Percentiles rank a stretch among this genome's conserved stretches.
These are phyloP conservation scores for Penicillium coffeae DNA, from an alignment of 495 filamentous ascomycete genomes.

Conservation along the genomic window DNA sequence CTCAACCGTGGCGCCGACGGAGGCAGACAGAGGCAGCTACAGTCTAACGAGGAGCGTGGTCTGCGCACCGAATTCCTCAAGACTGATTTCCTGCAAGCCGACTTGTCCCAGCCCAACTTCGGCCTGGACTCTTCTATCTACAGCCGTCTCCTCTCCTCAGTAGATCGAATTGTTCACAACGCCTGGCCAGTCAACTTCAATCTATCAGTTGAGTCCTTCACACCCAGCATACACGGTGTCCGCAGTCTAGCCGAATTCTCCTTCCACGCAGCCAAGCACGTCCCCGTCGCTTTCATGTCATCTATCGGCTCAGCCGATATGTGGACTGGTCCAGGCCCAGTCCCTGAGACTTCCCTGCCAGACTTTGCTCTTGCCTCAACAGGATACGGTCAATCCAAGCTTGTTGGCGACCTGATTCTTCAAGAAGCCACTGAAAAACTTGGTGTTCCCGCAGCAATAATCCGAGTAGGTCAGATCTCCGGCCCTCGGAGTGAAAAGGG, in stretches of 20 bases:
- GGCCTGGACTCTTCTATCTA: slow-evolving; percentile 39
- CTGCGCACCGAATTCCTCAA: slow-evolving; percentile 1
- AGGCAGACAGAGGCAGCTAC: slow-evolving; percentile 8
- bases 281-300: slow-evolving; percentile 51
- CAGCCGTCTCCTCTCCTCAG: slow-evolving; percentile 29
- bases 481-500: slow-evolving; percentile 39
- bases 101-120: slow-evolving; percentile 43
- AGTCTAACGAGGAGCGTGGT: slow-evolving; percentile 12
- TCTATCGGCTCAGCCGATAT: slow-evolving; percentile 41
- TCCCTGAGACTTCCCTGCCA: slow-evolving; percentile 45
- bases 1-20: slow-evolving; percentile 45
- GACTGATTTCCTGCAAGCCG: slow-evolving; percentile 46
- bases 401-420: slow-evolving; percentile 11
- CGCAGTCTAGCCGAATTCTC: slow-evolving; percentile 49
- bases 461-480: slow-evolving; percentile 56
- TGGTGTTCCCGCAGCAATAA: slow-evolving; percentile 37
- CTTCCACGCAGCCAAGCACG: slow-evolving; percentile 29
- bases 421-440: neutral
- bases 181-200: slow-evolving; percentile 65
- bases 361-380: slow-evolving; percentile 33
- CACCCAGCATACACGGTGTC: slow-evolving; percentile 49
- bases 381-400: slow-evolving; percentile 55
- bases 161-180: slow-evolving; percentile 56
- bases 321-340: slow-evolving; percentile 25
- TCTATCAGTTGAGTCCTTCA: slow-evolving; percentile 50